A percentile compares a stretch with the other conserved stretches of the same genome.
These are phyloP conservation scores for Penicillium aurantiogriseum DNA, from an alignment of 2,329 filamentous ascomycete genomes.

Conservation along the genomic window DNA sequence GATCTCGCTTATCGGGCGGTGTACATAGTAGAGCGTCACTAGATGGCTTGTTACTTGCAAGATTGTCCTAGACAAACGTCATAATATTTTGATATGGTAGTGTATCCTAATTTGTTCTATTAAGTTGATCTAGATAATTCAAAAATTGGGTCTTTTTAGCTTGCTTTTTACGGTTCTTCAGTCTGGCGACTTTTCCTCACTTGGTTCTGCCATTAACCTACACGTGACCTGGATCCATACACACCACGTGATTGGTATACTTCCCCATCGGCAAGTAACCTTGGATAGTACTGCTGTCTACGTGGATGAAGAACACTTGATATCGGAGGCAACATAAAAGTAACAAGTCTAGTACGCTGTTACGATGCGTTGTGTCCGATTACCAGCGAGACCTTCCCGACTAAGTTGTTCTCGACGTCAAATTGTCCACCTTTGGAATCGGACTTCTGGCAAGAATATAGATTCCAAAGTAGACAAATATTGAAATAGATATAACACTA, in stretches of 20 bases:
- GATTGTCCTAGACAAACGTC: neutral
- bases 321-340: too few relatives aligned
- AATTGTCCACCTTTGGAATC: neutral
- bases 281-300: neutral
- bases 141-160: neutral
- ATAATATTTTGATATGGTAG: neutral
- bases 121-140: neutral
- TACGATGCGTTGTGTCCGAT: neutral
- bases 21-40: constrained; percentile 20
- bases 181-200: neutral
- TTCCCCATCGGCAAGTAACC: neutral
- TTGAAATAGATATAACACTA: neutral
- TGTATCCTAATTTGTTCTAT: neutral
- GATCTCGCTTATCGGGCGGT: constrained; percentile 41
- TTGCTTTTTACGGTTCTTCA: neutral
- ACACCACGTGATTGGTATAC: constrained; percentile 13
- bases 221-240: neutral
- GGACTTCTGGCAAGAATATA: neutral
- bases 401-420: neutral
- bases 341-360: neutral
- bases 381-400: neutral
- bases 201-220: neutral
- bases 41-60: neutral
- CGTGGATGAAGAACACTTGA: neutral
- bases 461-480: neutral